phyloP scores from a whole-genome alignment of 768 basidiomycete genomes.

The Pisolithus sp. region DNA sequence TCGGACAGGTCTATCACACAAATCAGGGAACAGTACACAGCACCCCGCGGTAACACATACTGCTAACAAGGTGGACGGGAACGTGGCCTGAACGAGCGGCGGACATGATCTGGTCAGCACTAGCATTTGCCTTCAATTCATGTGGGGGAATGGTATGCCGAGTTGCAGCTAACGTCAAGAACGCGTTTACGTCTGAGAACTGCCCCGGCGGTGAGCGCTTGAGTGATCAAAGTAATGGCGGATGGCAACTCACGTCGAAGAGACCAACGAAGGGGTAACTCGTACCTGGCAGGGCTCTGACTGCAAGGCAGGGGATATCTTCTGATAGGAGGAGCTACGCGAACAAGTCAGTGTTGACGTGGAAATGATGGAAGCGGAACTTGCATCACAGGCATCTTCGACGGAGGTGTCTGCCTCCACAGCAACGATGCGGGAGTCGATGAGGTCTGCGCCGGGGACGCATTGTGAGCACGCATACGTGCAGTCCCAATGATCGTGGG shows the following conservation, averaged over 20 bases:
- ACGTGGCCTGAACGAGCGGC: slow-evolving; percentile 73
- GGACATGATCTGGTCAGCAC: slow-evolving; percentile 61
- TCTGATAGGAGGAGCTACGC: slow-evolving; percentile 55
- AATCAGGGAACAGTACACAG: slow-evolving; percentile 1
- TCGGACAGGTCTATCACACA: slow-evolving; percentile 62
- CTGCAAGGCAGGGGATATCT: slow-evolving; percentile 58
- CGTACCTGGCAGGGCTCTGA: slow-evolving; percentile 33
- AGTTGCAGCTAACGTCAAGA: slow-evolving; percentile 76
- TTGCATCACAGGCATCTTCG: slow-evolving; percentile 77
- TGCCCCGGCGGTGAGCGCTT: slow-evolving; percentile 23
- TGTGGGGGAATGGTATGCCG: slow-evolving; percentile 60
- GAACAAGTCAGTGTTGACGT: not conserved
- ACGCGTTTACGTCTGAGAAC: slow-evolving; percentile 87
- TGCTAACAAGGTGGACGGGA: slow-evolving; percentile 70
- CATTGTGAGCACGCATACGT: not conserved
- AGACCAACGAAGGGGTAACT: slow-evolving; percentile 44
- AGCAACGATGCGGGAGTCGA: slow-evolving; percentile 60
- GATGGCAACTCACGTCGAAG: slow-evolving; percentile 57
- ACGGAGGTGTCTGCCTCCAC: slow-evolving; percentile 70
- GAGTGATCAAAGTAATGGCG: not conserved
- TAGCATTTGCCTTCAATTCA: slow-evolving; percentile 51
- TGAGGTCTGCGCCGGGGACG: slow-evolving; percentile 43
- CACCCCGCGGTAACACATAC: slow-evolving; percentile 36
- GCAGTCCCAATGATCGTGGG: not conserved
- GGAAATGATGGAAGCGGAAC: slow-evolving; percentile 12